phyloP scores from a whole-genome alignment of 345 rosid genomes.

The Moringa oleifera region DNA sequence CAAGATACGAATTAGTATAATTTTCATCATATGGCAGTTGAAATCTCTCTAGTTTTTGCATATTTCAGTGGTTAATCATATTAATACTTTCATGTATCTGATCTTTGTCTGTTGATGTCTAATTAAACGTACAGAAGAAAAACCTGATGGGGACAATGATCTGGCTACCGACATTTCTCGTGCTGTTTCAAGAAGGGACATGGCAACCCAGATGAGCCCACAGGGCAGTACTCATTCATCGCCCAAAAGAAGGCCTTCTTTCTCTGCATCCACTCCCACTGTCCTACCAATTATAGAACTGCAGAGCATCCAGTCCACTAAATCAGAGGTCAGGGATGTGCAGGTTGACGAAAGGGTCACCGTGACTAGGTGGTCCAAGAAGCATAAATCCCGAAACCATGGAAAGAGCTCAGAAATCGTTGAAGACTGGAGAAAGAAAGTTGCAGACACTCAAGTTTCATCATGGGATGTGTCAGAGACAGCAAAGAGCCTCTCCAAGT shows the following conservation, averaged over 20 bases:
- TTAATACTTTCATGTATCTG: slow-evolving; percentile 4
- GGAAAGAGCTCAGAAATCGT: slow-evolving; percentile 51
- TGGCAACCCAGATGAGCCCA: slow-evolving; percentile 98
- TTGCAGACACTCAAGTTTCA: slow-evolving; percentile 38
- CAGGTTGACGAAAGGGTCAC: slow-evolving; percentile 87
- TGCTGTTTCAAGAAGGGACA: slow-evolving; percentile 84
- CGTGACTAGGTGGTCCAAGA: slow-evolving; percentile 88
- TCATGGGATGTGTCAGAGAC: slow-evolving; percentile 65
- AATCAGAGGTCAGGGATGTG: slow-evolving; percentile 69
- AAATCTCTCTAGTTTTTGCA: not conserved
- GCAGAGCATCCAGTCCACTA: slow-evolving; percentile 37
- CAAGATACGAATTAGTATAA: not conserved
- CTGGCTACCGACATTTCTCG: slow-evolving; percentile 52
- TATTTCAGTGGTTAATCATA: not conserved
- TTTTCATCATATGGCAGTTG: no score
- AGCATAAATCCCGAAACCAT: slow-evolving; percentile 40
- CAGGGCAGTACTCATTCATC: slow-evolving; percentile 59
- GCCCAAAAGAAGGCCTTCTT: slow-evolving; percentile 46
- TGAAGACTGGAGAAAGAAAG: slow-evolving; percentile 71
- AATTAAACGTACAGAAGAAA: slow-evolving; percentile 43
- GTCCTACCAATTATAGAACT: slow-evolving; percentile 49
- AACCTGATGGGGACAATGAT: slow-evolving; percentile 44
- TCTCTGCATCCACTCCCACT: slow-evolving; percentile 49
- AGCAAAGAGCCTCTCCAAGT: slow-evolving; percentile 42
- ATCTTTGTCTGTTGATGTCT: slow-evolving; percentile 9